Evolutionary conservation across 2,329 filamentous ascomycete species (phyloP).

Genomic region (Monosporascus sp.): DNA sequence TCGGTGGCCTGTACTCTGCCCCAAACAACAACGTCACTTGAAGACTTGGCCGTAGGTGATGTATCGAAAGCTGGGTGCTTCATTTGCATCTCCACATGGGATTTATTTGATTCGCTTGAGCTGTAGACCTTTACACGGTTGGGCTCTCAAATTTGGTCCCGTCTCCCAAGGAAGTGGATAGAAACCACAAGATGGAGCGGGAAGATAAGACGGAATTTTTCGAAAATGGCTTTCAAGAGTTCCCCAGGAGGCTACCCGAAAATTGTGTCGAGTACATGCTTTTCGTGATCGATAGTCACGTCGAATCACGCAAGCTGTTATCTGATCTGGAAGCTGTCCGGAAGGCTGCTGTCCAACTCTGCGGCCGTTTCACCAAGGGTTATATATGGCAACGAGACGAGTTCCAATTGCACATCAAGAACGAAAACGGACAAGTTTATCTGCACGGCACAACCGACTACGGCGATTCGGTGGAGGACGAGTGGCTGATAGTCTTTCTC

Average conservation of each 20-base stretch:
- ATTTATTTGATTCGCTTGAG: too few relatives aligned
- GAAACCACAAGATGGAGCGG: slow-evolving; percentile 14
- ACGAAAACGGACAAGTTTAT: slow-evolving; percentile 49
- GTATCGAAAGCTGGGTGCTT: too few relatives aligned
- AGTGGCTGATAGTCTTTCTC: slow-evolving; percentile 93
- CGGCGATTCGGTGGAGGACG: slow-evolving; percentile 91
- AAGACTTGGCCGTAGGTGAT: too few relatives aligned
- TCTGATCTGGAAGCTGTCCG: slow-evolving; percentile 66
- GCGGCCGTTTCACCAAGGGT: slow-evolving; percentile 61
- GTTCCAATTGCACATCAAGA: slow-evolving; percentile 66
- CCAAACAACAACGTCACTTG: too few relatives aligned
- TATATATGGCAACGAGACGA: slow-evolving; percentile 94
- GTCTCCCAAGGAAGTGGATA: neutral
- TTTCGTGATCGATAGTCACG: slow-evolving; percentile 59
- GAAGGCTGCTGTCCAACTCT: slow-evolving; percentile 60
- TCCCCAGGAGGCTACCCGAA: slow-evolving; percentile 56
- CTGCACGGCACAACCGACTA: slow-evolving; percentile 79
- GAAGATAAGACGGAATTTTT: slow-evolving; percentile 22
- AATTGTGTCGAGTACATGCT: slow-evolving; percentile 84
- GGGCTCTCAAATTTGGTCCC: neutral
- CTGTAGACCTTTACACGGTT: too few relatives aligned
- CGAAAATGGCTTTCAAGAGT: slow-evolving; percentile 25
- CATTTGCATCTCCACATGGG: too few relatives aligned
- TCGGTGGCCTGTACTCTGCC: too few relatives aligned
- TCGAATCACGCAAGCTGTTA: slow-evolving; percentile 53